Conservation (phyloP, 352 stramenopile species). For the Pythium phragmiticola region DNA sequence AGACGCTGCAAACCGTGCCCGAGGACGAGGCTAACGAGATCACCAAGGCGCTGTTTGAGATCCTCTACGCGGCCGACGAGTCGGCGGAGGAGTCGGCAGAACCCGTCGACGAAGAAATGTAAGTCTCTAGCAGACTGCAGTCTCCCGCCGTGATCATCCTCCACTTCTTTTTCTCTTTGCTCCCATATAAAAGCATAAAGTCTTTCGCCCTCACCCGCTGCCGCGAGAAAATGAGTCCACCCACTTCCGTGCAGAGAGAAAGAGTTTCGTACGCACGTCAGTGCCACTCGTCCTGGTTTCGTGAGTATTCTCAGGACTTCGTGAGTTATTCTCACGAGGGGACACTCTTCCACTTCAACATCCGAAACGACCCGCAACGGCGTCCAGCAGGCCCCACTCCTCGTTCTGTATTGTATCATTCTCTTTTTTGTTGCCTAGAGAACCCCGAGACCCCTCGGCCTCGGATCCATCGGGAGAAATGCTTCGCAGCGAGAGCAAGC, state of each 20-base stretch:
- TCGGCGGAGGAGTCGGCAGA: conserved; percentile 35
- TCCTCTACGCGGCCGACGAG: conserved; percentile 81
- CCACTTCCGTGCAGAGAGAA: not conserved
- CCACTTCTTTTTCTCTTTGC: not conserved
- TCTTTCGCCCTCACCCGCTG: not conserved
- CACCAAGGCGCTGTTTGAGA: conserved; percentile 79
- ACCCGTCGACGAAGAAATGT: conserved; percentile 33
- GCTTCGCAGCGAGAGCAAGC: conserved; percentile 28
- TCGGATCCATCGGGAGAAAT: not conserved
- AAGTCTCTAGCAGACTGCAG: not conserved
- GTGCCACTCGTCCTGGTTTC: no score
- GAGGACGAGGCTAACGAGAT: conserved; percentile 56
- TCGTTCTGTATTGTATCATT: not conserved
- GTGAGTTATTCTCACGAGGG: conserved; percentile 6
- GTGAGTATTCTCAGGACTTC: no score
- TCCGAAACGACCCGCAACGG: conserved; percentile 21
- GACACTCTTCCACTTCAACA: conserved; percentile 20
- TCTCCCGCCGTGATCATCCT: not conserved
- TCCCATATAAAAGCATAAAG: conserved; percentile 6
- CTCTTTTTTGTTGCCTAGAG: not conserved
- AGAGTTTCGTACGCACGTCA: conserved; percentile 2
- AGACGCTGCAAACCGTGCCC: conserved; percentile 88
- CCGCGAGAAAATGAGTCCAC: not conserved
- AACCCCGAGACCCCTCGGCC: no score
- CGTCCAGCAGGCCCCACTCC: not conserved